Percentiles rank a stretch among this genome's conserved stretches.
phyloP scores from a whole-genome alignment of 73 alveolate species.

The Effrenium voratum region DNA sequence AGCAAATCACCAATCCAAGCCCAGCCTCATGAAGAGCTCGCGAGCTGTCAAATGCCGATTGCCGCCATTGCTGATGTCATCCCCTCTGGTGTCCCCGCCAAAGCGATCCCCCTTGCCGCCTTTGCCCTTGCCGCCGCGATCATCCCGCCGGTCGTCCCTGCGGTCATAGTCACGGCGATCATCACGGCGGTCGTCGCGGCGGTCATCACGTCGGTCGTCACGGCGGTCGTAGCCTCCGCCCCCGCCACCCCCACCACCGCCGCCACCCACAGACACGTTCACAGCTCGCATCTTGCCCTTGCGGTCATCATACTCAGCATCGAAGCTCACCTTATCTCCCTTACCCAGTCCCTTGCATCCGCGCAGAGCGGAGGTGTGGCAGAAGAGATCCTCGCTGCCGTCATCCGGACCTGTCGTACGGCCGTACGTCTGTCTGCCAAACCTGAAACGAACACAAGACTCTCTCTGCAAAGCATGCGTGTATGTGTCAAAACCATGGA shows the following conservation, averaged over 20 bases:
- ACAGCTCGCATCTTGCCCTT: slow-evolving; percentile 91
- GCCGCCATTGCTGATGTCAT: slow-evolving; percentile 92
- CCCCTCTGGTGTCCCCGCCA: slow-evolving; percentile 81
- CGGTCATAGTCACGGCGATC: neutral
- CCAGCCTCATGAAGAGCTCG: slow-evolving; percentile 66
- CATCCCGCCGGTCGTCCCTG: slow-evolving; percentile 26
- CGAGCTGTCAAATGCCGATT: slow-evolving; percentile 90
- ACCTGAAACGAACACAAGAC: neutral
- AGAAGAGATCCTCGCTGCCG: slow-evolving; percentile 80
- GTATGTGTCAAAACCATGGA: too few species aligned
- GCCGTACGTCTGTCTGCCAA: too few species aligned
- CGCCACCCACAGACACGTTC: slow-evolving; percentile 55
- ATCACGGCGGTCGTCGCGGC: slow-evolving; percentile 72
- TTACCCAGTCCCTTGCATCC: slow-evolving; percentile 84
- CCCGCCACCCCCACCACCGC: slow-evolving; percentile 75
- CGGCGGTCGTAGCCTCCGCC: slow-evolving; percentile 85
- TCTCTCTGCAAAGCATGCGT: too few species aligned
- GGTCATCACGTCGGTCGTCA: slow-evolving; percentile 78
- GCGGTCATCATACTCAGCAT: slow-evolving; percentile 83
- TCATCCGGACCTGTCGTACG: slow-evolving; percentile 90
- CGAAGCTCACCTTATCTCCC: slow-evolving; percentile 87
- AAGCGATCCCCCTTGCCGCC: slow-evolving; percentile 91
- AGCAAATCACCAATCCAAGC: too few species aligned
- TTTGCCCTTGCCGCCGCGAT: slow-evolving; percentile 43
- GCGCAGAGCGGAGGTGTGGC: slow-evolving; percentile 53